These are phyloP conservation scores for Crepidotus variabilis DNA, from an alignment of 768 basidiomycete genomes.

Conservation along the genomic window DNA sequence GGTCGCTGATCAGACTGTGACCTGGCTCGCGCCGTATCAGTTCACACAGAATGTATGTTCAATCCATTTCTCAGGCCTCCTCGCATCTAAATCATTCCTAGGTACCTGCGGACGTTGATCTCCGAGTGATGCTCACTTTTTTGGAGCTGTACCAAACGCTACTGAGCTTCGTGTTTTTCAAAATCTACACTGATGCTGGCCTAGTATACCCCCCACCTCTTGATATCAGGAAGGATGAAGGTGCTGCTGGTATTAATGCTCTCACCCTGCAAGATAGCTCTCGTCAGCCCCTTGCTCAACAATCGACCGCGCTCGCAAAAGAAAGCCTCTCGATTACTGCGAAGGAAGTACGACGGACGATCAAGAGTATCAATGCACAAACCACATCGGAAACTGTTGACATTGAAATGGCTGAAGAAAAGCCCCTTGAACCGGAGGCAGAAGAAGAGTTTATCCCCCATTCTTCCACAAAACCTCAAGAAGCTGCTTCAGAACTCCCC, in stretches of 20 bases:
- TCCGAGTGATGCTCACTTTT: constrained; percentile 97
- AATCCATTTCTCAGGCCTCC: constrained; percentile 4
- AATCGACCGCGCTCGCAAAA: constrained; percentile 44
- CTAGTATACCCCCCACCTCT: constrained; percentile 94
- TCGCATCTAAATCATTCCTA: constrained; percentile 29
- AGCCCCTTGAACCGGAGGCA: constrained; percentile 28
- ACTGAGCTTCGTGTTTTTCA: constrained; percentile 94
- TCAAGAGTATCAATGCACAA: constrained; percentile 45
- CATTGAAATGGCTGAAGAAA: constrained; percentile 32
- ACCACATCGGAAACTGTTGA: constrained; percentile 29
- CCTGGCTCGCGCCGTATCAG: constrained; percentile 96
- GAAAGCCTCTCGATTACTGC: constrained; percentile 43
- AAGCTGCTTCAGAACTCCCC: constrained; percentile 45
- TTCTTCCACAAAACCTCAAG: constrained; percentile 41
- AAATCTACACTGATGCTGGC: constrained; percentile 93
- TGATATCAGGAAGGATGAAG: constrained; percentile 79
- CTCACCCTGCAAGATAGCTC: constrained; percentile 65
- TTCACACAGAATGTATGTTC: constrained; percentile 86
- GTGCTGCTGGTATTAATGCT: constrained; percentile 84
- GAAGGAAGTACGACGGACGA: constrained; percentile 57
- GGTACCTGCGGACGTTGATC: constrained; percentile 94
- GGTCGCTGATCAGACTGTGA: constrained; percentile 87
- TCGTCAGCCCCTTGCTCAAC: constrained; percentile 33
- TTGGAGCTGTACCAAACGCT: constrained; percentile 96
- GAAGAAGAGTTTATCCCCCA: constrained; percentile 72